A percentile compares a stretch with the other conserved stretches of the same genome.
Evolutionary conservation across 768 basidiomycete species (phyloP).

Genomic region (Serendipita indica): DNA sequence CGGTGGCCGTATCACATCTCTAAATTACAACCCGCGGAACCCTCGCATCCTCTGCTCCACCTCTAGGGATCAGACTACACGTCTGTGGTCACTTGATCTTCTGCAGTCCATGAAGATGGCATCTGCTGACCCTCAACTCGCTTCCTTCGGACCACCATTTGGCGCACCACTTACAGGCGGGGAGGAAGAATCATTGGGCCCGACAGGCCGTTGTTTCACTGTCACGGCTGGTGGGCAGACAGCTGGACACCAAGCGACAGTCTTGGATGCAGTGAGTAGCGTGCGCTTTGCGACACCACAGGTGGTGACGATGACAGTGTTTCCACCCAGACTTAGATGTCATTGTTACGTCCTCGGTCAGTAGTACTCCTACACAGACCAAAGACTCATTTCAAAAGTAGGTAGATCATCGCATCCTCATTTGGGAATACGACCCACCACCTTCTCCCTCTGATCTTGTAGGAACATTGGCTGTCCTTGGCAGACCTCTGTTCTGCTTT

Average conservation of each 20-base stretch:
- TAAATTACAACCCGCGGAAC: neutral
- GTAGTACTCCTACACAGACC: neutral
- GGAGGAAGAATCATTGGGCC: neutral
- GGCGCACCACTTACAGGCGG: neutral
- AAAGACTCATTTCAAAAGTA: neutral
- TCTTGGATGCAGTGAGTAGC: conserved; percentile 1
- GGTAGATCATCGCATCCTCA: neutral
- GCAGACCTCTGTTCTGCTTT: neutral
- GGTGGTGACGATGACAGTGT: neutral
- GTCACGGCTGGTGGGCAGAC: neutral
- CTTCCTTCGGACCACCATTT: neutral
- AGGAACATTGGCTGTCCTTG: neutral
- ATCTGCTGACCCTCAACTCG: neutral
- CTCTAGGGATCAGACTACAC: conserved; percentile 1
- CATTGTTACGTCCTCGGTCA: neutral
- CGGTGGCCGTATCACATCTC: conserved; percentile 5
- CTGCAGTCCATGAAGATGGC: neutral
- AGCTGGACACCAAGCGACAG: neutral
- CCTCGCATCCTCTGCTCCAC: neutral
- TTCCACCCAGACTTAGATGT: neutral
- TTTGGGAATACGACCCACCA: neutral
- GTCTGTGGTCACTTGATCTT: neutral
- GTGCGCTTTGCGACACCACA: neutral
- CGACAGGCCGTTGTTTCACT: neutral
- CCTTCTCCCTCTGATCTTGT: neutral